Conservation (phyloP, 768 basidiomycete genomes). For the Baorangia bicolor region DNA sequence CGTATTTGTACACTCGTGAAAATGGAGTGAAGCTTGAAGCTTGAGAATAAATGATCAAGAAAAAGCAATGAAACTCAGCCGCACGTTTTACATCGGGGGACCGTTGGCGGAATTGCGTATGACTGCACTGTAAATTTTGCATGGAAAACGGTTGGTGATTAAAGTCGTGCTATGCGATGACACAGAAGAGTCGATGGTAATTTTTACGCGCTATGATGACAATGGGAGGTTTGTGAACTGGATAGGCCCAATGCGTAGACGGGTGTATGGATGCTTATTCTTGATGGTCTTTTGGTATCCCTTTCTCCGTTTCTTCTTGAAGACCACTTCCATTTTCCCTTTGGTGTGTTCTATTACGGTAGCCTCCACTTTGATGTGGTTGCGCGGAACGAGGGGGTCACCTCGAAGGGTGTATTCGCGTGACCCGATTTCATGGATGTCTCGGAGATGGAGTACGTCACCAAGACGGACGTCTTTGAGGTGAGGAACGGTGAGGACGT, state of each 20-base stretch:
- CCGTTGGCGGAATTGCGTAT: not conserved
- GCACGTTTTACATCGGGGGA: not conserved
- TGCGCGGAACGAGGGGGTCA: slow-evolving; percentile 64
- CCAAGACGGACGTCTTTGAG: slow-evolving; percentile 86
- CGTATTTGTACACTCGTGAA: not conserved
- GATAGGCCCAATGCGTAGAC: slow-evolving; percentile 88
- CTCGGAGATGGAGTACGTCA: slow-evolving; percentile 75
- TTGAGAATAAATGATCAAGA: not conserved
- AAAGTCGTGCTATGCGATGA: not conserved
- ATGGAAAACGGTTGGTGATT: slow-evolving; percentile 1
- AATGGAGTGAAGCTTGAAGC: not conserved
- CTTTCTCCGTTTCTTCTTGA: slow-evolving; percentile 99
- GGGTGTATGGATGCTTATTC: slow-evolving; percentile 95
- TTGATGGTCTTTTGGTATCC: slow-evolving; percentile 93
- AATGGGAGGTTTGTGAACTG: slow-evolving; percentile 38
- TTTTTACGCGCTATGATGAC: slow-evolving; percentile 23
- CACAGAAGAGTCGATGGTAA: not conserved
- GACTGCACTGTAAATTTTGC: not conserved
- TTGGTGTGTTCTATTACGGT: slow-evolving; percentile 99
- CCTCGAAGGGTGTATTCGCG: slow-evolving; percentile 91
- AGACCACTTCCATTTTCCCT: slow-evolving; percentile 83
- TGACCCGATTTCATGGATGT: slow-evolving; percentile 93
- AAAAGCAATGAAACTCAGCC: not conserved
- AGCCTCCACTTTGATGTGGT: slow-evolving; percentile 71
- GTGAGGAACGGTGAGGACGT: slow-evolving; percentile 90